These are phyloP conservation scores for Fusarium keratoplasticum DNA, from an alignment of 2,329 filamentous ascomycete species.

Conservation along the genomic window DNA sequence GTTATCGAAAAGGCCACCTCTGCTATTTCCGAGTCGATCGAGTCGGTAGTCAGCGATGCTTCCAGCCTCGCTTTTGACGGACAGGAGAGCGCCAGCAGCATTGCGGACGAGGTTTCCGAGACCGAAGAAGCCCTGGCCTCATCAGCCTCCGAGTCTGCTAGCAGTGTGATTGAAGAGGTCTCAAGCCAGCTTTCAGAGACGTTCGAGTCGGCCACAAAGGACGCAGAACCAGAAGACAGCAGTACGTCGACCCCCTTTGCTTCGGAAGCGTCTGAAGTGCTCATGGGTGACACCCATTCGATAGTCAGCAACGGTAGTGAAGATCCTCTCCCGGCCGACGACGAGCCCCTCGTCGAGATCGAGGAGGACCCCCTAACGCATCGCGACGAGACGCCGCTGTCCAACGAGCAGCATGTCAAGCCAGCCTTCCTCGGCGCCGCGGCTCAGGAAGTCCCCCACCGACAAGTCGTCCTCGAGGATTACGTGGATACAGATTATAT, in stretches of 20 bases:
- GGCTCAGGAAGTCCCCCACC: conserved; percentile 61
- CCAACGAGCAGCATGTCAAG: conserved; percentile 54
- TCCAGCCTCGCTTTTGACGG: conserved; percentile 29
- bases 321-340: conserved; percentile 39
- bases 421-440: conserved; percentile 63
- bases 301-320: conserved; percentile 45
- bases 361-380: conserved; percentile 39
- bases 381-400: conserved; percentile 39
- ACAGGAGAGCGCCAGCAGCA: conserved; percentile 22
- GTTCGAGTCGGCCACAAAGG: conserved; percentile 28
- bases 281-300: conserved; percentile 38
- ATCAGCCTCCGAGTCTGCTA: conserved; percentile 38
- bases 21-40: conserved; percentile 14
- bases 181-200: conserved; percentile 38
- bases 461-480: conserved; percentile 63
- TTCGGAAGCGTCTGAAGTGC: conserved; percentile 42
- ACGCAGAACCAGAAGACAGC: conserved; percentile 33
- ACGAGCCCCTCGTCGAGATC: conserved; percentile 44
- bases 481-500: conserved; percentile 52
- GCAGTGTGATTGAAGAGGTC: conserved; percentile 31
- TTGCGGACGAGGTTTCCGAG: conserved; percentile 30
- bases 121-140: conserved; percentile 28
- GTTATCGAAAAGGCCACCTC: conserved; percentile 29
- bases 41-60: conserved; percentile 26
- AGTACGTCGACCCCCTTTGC: conserved; percentile 39